These are phyloP conservation scores for Tricholoma flavovirens DNA, from an alignment of 768 basidiomycete genomes.

Conservation along the genomic window DNA sequence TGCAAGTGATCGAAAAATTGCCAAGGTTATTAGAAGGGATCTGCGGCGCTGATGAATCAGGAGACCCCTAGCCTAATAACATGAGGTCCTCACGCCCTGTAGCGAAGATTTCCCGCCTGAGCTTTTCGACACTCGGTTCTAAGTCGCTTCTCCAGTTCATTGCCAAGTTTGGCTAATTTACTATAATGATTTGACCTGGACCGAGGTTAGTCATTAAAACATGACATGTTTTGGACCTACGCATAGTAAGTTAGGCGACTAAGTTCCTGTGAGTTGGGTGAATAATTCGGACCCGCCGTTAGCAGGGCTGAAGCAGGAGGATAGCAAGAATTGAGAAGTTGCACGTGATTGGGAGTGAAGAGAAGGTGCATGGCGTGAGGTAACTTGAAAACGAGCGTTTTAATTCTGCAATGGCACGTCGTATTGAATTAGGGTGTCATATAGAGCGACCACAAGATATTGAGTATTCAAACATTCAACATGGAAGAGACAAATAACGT, in stretches of 20 bases:
- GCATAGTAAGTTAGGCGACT: constrained; percentile 85
- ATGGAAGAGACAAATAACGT: too few relatives aligned
- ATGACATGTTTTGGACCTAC: constrained; percentile 22
- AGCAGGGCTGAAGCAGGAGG: constrained; percentile 71
- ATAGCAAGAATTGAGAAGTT: constrained; percentile 81
- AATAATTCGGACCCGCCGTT: constrained; percentile 70
- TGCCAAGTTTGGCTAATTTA: constrained; percentile 71
- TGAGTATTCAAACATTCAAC: not conserved
- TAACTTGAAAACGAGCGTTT: constrained; percentile 12
- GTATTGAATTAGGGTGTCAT: constrained; percentile 7
- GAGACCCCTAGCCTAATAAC: constrained; percentile 4
- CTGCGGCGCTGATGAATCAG: constrained; percentile 28
- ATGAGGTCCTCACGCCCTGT: constrained; percentile 61
- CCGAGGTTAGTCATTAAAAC: not conserved
- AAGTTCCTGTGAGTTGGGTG: constrained; percentile 79
- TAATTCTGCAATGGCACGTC: constrained; percentile 5
- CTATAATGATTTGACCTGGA: constrained; percentile 66
- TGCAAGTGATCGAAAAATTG: constrained; percentile 75
- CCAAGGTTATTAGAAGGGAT: constrained; percentile 74
- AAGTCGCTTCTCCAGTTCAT: constrained; percentile 72
- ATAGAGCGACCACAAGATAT: not conserved
- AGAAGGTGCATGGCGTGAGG: constrained; percentile 52
- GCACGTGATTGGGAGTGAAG: constrained; percentile 81
- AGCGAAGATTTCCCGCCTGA: constrained; percentile 66
- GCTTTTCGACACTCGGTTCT: constrained; percentile 62